A percentile compares a stretch with the other conserved stretches of the same genome.
Conservation (phyloP, 345 rosid species). For the Boechera stricta region DNA sequence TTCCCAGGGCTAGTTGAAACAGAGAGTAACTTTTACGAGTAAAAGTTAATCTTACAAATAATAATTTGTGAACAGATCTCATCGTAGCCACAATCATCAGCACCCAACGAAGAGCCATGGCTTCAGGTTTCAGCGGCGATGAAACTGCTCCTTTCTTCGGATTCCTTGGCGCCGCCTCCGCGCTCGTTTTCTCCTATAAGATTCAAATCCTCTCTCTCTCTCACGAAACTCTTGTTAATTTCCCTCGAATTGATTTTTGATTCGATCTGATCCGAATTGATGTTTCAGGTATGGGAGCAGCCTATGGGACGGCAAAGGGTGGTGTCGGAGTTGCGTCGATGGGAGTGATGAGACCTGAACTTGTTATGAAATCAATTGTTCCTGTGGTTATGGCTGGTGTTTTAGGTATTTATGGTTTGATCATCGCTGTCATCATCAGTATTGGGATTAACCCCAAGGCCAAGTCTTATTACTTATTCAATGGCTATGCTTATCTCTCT, state of each 20-base stretch:
- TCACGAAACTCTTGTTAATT: background rate
- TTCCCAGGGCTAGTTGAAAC: too few species aligned
- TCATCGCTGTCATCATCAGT: slow-evolving; percentile 77
- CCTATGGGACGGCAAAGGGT: slow-evolving; percentile 82
- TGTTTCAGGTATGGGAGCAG: slow-evolving; percentile 73
- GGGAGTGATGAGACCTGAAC: slow-evolving; percentile 89
- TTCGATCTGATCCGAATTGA: background rate
- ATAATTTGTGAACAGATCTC: slow-evolving; percentile 22
- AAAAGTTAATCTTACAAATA: background rate
- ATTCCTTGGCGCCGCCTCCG: slow-evolving; percentile 86
- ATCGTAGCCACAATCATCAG: background rate
- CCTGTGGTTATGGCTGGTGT: slow-evolving; percentile 91
- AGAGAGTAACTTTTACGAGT: too few species aligned
- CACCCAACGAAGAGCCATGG: slow-evolving; percentile 39
- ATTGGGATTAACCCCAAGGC: slow-evolving; percentile 82
- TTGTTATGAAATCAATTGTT: slow-evolving; percentile 82
- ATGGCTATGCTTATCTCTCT: slow-evolving; percentile 75
- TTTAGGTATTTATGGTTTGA: slow-evolving; percentile 74
- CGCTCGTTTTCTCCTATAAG: slow-evolving; percentile 81
- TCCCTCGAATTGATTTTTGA: background rate
- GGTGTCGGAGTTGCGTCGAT: slow-evolving; percentile 80
- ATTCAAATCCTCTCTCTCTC: background rate
- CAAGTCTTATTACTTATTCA: slow-evolving; percentile 68
- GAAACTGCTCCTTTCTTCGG: slow-evolving; percentile 86
- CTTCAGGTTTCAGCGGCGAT: slow-evolving; percentile 71